Base-by-base conservation (phyloP, 148 eudicot genomes). In the Heliosperma pusillum region DNA sequence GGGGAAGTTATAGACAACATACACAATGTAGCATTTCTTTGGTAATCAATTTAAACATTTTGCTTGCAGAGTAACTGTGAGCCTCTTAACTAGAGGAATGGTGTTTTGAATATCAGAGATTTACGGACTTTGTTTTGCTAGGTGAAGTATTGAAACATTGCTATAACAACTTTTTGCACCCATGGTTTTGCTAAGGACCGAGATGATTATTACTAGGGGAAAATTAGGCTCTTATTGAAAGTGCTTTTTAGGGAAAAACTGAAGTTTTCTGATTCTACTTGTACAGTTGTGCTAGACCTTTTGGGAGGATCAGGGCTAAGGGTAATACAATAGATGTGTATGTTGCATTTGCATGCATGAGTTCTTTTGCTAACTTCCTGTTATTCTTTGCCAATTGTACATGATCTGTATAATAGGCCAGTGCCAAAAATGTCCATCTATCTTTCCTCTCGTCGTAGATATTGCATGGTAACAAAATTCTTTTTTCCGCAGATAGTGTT, bases 401-500 rank as follows among this genome's bases (percentile, higher is more conserved):
- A 10, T 61, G 65, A n/a, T 12, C n/a, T 47, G 72, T 52, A 12
- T 55, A 15, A 1, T 29, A 56, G 42, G 26, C 12, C n/a, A 21
- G 33, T 22, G 11, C 47, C 66, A 17, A 10, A 45, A 59, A 72
- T 30, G 5, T 21, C 42, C 27, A 4, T 62, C 2, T n/a, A 2
- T 13, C 44, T 50, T 33, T 65, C 21, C 21, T n/a, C 26, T 29
- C 36, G 3, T 6, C 42, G 42, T 36, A 56, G 4, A n/a, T 53
- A 16, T 70, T 10, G 25, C 29, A 36, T 29, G 10, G 62, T 69
- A 16, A 52, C 72, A 30, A 3, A 22, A 5, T 17, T 76, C 15
- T 74, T 79, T 44, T 63, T 83, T 73, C 74, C 74, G 75, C 74
- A 96, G 99, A 80, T 92, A 85, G 93, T 90, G 19, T 83, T 86